Evolutionary conservation across 225 moss, liverwort and hornwort genomes (phyloP).

Genomic region (Bryoerythrophyllum caledonicum): DNA sequence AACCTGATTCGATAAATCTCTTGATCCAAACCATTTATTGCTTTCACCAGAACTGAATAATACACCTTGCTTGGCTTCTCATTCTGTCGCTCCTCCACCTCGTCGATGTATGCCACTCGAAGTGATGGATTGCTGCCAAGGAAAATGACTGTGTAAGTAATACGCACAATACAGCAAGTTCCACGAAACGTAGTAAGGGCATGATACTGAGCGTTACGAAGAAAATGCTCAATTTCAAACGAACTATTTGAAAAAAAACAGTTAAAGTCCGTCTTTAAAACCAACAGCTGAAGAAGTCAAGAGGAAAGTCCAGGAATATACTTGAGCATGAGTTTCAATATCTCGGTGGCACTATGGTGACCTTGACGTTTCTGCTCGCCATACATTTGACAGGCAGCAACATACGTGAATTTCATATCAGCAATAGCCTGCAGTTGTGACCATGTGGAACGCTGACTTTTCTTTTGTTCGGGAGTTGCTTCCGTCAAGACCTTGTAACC

Average conservation of each 20-base stretch:
- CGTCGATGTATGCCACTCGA: conserved; percentile 95
- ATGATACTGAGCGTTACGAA: background rate
- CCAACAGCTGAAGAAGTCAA: background rate
- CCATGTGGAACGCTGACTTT: conserved; percentile 93
- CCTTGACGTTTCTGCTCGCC: conserved; percentile 89
- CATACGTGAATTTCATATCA: conserved; percentile 97
- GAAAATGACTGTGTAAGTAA: background rate
- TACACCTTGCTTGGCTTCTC: conserved; percentile 74
- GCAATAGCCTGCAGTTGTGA: conserved; percentile 89
- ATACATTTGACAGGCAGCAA: conserved; percentile 96
- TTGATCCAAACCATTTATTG: conserved; percentile 81
- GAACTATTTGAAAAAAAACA: background rate
- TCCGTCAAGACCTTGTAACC: conserved; percentile 86
- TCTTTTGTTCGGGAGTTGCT: conserved; percentile 71
- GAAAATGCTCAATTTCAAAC: background rate
- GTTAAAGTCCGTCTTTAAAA: too few species aligned
- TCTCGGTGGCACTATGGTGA: conserved; percentile 76
- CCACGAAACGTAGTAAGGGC: background rate
- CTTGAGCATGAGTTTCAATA: conserved; percentile 92
- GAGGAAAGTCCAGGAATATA: conserved; percentile 21
- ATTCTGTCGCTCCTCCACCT: conserved; percentile 71
- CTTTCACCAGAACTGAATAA: conserved; percentile 90
- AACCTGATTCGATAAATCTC: conserved; percentile 98
- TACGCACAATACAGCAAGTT: background rate
- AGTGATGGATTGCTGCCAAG: conserved; percentile 70